Evolutionary conservation across 306 rosid genomes (phyloP).

Genomic region (Malus asiatica): DNA sequence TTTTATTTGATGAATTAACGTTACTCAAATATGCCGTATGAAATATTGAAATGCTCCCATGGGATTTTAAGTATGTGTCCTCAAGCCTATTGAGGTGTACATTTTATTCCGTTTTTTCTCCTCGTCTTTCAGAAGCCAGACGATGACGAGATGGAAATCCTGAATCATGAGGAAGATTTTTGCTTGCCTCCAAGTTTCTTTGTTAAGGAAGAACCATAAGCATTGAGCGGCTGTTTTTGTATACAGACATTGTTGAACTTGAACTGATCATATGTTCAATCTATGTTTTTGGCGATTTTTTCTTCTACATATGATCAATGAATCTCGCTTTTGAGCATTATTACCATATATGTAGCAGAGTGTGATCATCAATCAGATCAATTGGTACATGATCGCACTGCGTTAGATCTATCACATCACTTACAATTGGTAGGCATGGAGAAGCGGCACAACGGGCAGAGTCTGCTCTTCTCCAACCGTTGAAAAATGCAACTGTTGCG

Average conservation of each 20-base stretch:
- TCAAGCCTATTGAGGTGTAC: neutral
- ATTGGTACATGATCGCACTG: no score
- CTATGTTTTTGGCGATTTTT: neutral
- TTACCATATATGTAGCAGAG: no score
- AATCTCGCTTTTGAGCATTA: no score
- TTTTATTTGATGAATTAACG: neutral
- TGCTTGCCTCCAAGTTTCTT: slow-evolving; percentile 74
- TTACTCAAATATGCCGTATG: neutral
- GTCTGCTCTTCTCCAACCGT: no score
- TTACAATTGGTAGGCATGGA: no score
- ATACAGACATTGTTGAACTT: slow-evolving; percentile 14
- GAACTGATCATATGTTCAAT: neutral
- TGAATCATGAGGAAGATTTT: slow-evolving; percentile 81
- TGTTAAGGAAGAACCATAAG: slow-evolving; percentile 61
- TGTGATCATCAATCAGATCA: no score
- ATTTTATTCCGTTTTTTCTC: no score
- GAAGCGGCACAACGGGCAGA: no score
- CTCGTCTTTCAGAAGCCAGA: slow-evolving; percentile 64
- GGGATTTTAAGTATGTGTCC: neutral
- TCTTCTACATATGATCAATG: no score
- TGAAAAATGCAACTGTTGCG: no score
- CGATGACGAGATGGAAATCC: slow-evolving; percentile 69
- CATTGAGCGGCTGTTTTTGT: slow-evolving; percentile 4
- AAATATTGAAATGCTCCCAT: neutral
- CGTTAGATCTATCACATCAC: no score